Percentiles rank a stretch among this genome's conserved stretches.
Conservation (phyloP, 208 protist species). For the Trypanosoma melophagium region DNA sequence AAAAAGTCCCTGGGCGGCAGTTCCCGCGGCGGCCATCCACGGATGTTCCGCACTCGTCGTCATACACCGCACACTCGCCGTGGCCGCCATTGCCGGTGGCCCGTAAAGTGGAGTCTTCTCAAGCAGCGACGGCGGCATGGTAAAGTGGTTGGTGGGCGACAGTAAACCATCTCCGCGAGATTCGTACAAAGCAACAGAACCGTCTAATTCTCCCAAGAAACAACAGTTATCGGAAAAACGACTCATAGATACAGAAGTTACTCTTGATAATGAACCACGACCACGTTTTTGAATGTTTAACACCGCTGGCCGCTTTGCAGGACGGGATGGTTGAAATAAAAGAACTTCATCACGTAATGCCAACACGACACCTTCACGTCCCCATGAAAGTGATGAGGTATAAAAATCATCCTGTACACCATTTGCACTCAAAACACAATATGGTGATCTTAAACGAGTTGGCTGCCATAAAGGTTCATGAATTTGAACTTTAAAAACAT, state of each 20-base stretch:
- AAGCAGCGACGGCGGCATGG: slow-evolving; percentile 50
- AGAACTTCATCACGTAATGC: slow-evolving; percentile 66
- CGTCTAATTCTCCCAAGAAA: slow-evolving; percentile 62
- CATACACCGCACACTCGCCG: slow-evolving; percentile 46
- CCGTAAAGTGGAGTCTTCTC: slow-evolving; percentile 17
- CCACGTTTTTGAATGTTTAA: slow-evolving; percentile 20
- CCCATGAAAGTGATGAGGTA: slow-evolving; percentile 74
- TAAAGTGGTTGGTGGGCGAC: slow-evolving; percentile 36
- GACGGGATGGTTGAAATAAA: slow-evolving; percentile 58
- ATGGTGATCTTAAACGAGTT: slow-evolving; percentile 71
- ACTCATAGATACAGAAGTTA: slow-evolving; percentile 48
- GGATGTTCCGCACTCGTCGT: slow-evolving; percentile 54
- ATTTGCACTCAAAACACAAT: slow-evolving; percentile 70
- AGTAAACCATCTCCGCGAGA: slow-evolving; percentile 42
- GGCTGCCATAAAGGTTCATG: slow-evolving; percentile 48
- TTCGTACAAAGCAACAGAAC: slow-evolving; percentile 49
- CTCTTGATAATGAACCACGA: slow-evolving; percentile 5
- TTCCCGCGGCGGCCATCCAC: slow-evolving; percentile 54
- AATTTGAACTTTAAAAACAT: neutral
- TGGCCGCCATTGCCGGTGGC: slow-evolving; percentile 10
- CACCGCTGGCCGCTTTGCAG: slow-evolving; percentile 40
- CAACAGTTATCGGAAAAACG: slow-evolving; percentile 53
- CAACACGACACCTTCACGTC: slow-evolving; percentile 55
- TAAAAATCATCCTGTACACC: slow-evolving; percentile 81
- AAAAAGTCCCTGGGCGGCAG: slow-evolving; percentile 53